phyloP scores from a whole-genome alignment of 2,329 filamentous ascomycete species.

The Botrytis squamosa region DNA sequence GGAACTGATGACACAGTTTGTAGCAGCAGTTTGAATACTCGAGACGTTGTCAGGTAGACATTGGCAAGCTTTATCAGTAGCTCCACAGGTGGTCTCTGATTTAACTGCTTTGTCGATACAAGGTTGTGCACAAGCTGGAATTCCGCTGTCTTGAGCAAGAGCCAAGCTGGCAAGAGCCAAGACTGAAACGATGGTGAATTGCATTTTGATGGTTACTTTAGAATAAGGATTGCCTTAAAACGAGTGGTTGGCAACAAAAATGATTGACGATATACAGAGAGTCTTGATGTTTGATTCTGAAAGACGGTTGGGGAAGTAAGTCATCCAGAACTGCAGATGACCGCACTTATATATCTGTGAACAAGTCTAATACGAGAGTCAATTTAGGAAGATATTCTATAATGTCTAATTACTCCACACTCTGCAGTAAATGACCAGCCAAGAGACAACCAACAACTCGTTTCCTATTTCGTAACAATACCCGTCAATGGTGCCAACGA shows the following conservation, averaged over 20 bases:
- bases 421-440: background rate
- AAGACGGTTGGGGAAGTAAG: background rate
- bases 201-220: constrained; percentile 13
- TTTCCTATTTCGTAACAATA: constrained; percentile 9
- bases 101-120: constrained; percentile 14
- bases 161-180: constrained; percentile 16
- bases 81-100: constrained; percentile 10
- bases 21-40: constrained; percentile 16
- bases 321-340: constrained; percentile 5
- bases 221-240: constrained; percentile 19
- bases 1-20: constrained; percentile 8
- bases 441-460: background rate
- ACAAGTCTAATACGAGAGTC: background rate
- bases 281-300: background rate
- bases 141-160: constrained; percentile 9
- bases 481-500: constrained; percentile 12
- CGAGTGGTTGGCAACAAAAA: constrained; percentile 18
- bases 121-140: constrained; percentile 18
- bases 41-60: constrained; percentile 7
- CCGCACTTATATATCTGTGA: constrained; percentile 14
- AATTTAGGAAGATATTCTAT: constrained; percentile 7
- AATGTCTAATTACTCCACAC: constrained; percentile 13
- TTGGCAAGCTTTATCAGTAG: constrained; percentile 17
- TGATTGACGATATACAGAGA: background rate
- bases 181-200: constrained; percentile 16